A percentile compares a stretch with the other conserved stretches of the same genome.
phyloP scores from a whole-genome alignment of 768 basidiomycete species.

The Pisolithus orientalis region DNA sequence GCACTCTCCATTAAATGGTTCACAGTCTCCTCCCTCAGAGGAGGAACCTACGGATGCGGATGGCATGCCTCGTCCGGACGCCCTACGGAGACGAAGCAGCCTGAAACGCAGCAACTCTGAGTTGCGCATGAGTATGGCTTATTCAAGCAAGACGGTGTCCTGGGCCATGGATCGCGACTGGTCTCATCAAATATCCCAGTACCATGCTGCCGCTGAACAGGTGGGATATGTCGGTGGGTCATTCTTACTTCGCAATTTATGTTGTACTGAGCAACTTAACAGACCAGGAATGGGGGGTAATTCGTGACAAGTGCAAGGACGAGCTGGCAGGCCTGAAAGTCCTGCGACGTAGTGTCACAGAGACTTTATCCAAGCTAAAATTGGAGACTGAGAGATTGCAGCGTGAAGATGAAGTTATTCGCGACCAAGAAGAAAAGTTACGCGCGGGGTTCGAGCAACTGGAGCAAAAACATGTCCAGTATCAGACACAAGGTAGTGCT shows the following conservation, averaged over 20 bases:
- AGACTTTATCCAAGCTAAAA: constrained; percentile 33
- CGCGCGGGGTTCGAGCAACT: constrained; percentile 33
- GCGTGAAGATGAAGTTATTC: constrained; percentile 35
- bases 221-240: constrained; percentile 35
- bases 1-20: constrained; percentile 6
- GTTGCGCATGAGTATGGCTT: constrained; percentile 39
- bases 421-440: constrained; percentile 36
- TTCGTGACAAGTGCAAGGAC: constrained; percentile 51
- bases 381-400: constrained; percentile 36
- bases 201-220: constrained; percentile 34
- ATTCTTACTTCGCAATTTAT: not conserved
- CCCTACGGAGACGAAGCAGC: constrained; percentile 53
- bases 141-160: constrained; percentile 60
- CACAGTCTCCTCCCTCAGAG: constrained; percentile 26
- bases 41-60: constrained; percentile 29
- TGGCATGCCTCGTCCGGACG: constrained; percentile 24
- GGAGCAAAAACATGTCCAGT: constrained; percentile 35
- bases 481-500: constrained; percentile 35
- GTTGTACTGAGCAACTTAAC: constrained; percentile 3
- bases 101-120: constrained; percentile 50
- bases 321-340: constrained; percentile 55
- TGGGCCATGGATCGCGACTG: constrained; percentile 70
- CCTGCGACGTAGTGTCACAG: constrained; percentile 48
- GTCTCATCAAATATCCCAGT: constrained; percentile 48
- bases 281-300: constrained; percentile 58